These are phyloP conservation scores for Huiozyma sinensis DNA, from an alignment of 805 yeast genomes.

Conservation along the genomic window DNA sequence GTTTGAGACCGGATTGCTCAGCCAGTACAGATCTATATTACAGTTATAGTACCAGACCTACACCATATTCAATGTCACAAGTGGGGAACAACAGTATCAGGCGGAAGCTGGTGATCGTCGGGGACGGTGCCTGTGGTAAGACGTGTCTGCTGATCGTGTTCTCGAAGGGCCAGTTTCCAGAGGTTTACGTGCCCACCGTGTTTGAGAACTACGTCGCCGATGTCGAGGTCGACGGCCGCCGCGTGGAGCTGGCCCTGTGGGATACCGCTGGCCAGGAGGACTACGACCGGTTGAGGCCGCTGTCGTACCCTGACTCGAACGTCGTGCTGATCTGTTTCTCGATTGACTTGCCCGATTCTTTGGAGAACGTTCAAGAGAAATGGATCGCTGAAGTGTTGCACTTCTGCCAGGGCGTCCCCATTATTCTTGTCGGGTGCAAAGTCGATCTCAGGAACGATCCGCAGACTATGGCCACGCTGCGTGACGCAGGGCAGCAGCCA, in stretches of 20 bases:
- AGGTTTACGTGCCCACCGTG: conserved; percentile 89
- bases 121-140: conserved; percentile 96
- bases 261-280: conserved; percentile 99
- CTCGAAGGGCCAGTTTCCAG: conserved; percentile 85
- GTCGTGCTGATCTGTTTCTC: conserved; percentile 86
- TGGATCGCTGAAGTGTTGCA: conserved; percentile 91
- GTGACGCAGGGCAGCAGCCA: conserved; percentile 29
- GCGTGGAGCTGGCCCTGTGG: conserved; percentile 89
- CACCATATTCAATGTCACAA: conserved; percentile 19
- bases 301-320: conserved; percentile 84
- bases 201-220: conserved; percentile 96
- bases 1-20: too few relatives aligned
- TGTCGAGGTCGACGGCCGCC: conserved; percentile 81
- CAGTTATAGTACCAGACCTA: too few relatives aligned
- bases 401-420: conserved; percentile 89
- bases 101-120: conserved; percentile 85
- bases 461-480: conserved; percentile 59
- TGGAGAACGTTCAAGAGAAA: conserved; percentile 87
- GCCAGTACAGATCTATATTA: too few relatives aligned
- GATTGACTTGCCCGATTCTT: conserved; percentile 80
- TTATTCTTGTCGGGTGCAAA: conserved; percentile 86
- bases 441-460: conserved; percentile 78
- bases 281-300: conserved; percentile 84
- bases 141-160: conserved; percentile 80
- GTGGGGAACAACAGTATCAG: conserved; percentile 31